These are phyloP conservation scores for Mycena sp. DNA, from an alignment of 1,284 basidiomycete genomes.

Conservation along the genomic window DNA sequence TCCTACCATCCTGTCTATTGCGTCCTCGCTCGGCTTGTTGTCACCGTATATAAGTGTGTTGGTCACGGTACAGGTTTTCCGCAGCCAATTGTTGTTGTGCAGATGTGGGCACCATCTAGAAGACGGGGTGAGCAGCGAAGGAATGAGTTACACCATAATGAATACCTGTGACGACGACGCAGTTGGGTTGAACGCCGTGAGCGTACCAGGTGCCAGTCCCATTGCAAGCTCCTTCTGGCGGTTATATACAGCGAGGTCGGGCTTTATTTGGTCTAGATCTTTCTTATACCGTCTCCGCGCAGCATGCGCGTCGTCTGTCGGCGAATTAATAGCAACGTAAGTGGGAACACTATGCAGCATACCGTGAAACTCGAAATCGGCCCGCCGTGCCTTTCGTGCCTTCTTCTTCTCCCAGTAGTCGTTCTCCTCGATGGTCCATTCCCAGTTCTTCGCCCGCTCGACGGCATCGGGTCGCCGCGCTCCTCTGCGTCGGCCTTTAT, in stretches of 20 bases:
- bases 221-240: slow-evolving; percentile 87
- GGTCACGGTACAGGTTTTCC: slow-evolving; percentile 86
- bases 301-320: slow-evolving; percentile 86
- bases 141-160: no score
- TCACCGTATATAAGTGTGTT: slow-evolving; percentile 94
- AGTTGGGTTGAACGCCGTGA: slow-evolving; percentile 63
- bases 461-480: slow-evolving; percentile 73
- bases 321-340: background rate
- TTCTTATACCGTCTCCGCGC: slow-evolving; percentile 93
- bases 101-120: slow-evolving; percentile 60
- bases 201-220: slow-evolving; percentile 72
- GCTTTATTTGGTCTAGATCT: slow-evolving; percentile 87
- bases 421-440: slow-evolving; percentile 94
- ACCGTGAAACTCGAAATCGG: slow-evolving; percentile 63
- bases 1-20: slow-evolving; percentile 90
- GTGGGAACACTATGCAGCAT: slow-evolving; percentile 11
- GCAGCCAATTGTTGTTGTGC: slow-evolving; percentile 74
- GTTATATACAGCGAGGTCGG: slow-evolving; percentile 87
- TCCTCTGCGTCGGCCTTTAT: slow-evolving; percentile 90
- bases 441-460: slow-evolving; percentile 89
- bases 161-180: slow-evolving; percentile 52
- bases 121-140: background rate
- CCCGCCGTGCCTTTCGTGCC: slow-evolving; percentile 61
- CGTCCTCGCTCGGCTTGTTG: slow-evolving; percentile 93
- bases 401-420: slow-evolving; percentile 93